Base-by-base conservation (phyloP, 495 filamentous ascomycete genomes). In the Hypoxylon lienhwacheense region DNA sequence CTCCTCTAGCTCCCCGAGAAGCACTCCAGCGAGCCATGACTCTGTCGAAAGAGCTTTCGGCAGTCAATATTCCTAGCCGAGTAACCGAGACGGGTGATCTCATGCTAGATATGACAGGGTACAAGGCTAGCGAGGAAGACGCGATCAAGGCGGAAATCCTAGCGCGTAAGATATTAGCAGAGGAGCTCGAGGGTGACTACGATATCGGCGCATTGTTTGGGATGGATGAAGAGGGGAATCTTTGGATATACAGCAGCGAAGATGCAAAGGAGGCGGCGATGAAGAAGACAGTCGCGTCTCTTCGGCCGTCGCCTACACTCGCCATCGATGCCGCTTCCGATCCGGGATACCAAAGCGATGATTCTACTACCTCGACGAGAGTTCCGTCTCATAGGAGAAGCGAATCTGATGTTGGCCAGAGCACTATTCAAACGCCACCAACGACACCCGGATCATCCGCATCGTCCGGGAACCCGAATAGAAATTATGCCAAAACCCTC, bases 191-290 rank as follows among this genome's bases (percentile, higher is more conserved):
- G 67, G 93, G 91, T 11, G 87, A 89, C 59, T 96, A 97, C 66
- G 95, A 99, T 66, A 92, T 99, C 62, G 92, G 92, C 21, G 86
- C 93, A 19, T 77, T 99, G 5, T 96, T 99, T 66, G 92, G 90
- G 5, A 90, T 90, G 17, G 93, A 99, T 64, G 90, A 95, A 61
- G 84, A 91, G 37, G 93, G 93, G 4, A 97, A 99, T 64, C 75
- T 99, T 7, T 97, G 93, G 95, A 97, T 97, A 46, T 99, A 97
- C 71, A 93, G 89, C 68, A 96, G 90, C 57, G 90, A 96, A 66
- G 95, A 97, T 61, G 90, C 95, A 17, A 97, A 97, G 63, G 88
- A 91, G 63, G 77, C 75, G 8, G 79, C 79, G n/a, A 75, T 74
- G 71, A 73, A 80, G 57, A 70, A 68, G 47, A 67, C 70, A 0